Evolutionary conservation across 345 rosid genomes (phyloP).

Genomic region (Pistacia integerrima): DNA sequence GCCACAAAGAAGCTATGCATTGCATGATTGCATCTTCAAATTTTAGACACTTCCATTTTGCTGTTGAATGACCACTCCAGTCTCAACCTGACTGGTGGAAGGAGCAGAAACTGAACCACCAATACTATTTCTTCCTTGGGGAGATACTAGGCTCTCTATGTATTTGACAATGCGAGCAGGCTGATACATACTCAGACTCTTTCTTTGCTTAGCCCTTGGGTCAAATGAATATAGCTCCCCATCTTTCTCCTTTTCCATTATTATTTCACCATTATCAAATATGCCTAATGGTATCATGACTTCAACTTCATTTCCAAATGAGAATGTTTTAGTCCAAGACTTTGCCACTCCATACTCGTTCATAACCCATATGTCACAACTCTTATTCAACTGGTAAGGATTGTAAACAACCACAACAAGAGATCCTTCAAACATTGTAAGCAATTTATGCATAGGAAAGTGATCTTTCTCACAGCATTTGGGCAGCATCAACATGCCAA

Average conservation of each 20-base stretch:
- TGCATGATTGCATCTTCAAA: background rate
- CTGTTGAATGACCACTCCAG: background rate
- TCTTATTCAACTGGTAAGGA: background rate
- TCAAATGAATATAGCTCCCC: background rate
- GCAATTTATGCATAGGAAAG: background rate
- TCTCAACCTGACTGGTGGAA: background rate
- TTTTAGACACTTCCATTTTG: background rate
- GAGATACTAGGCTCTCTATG: background rate
- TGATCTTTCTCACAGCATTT: background rate
- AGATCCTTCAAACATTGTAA: background rate
- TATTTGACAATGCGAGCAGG: conserved; percentile 5
- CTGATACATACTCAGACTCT: background rate
- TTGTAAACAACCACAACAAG: background rate
- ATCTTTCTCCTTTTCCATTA: background rate
- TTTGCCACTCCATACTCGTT: conserved; percentile 4
- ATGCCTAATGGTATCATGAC: background rate
- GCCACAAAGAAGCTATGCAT: background rate
- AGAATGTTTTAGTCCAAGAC: background rate
- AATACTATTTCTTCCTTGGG: background rate
- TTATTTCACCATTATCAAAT: background rate
- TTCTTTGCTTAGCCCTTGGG: background rate
- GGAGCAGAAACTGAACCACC: background rate
- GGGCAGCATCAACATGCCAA: background rate
- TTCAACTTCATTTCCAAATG: background rate
- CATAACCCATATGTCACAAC: conserved; percentile 7